Evolutionary conservation across 371 early-diverging fungal species (phyloP), one percentile per base, ranked within the genome.

Genomic region (Smittium mucronatum): DNA sequence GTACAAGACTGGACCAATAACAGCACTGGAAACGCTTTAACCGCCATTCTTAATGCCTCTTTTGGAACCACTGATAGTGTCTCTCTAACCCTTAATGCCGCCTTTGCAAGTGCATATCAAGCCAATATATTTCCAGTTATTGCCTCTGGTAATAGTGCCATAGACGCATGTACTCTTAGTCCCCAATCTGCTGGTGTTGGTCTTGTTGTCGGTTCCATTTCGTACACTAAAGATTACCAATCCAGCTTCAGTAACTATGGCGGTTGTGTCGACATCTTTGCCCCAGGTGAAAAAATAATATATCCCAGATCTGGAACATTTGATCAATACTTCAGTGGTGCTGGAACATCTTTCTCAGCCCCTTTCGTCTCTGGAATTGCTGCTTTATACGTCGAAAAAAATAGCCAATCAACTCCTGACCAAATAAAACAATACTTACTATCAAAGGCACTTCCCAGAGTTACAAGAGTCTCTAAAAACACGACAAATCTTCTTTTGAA

Each of bases 401-500:
- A 36, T 67, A 35, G 47, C 5, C 34, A 15, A 2, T 35, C 67
- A 34, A 35, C 36, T 25, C 67, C 67, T 25, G 57, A 30, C 47
- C 2, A 67, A 25, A 67, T 67, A 2, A 67, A 67, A 36, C 2
- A 67, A 36, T 65, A 31, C 65, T 34, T 65, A 34, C n/a, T 65
- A 5, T n/a, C n/a, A 31, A 65, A 2, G 5, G n/a, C 65, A 11
- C 1, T n/a, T n/a, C 32, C 65, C 2, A 25, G 34, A 5, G 28
- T 33, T 28, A 34, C 34, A 2, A 21, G 34, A 11, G 11, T 36
- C 15, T 36, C 65, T 25, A 11, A 1, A 33, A 33, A 34, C 15
- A 65, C 65, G 5, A 65, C 65, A 65, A 65, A 65, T 34, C 65
- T 65, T 34, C 32, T 65, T 33, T n/a, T 33, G 17, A n/a, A 65